Conservation (phyloP, 345 rosid species). For the Camelina sativa region DNA sequence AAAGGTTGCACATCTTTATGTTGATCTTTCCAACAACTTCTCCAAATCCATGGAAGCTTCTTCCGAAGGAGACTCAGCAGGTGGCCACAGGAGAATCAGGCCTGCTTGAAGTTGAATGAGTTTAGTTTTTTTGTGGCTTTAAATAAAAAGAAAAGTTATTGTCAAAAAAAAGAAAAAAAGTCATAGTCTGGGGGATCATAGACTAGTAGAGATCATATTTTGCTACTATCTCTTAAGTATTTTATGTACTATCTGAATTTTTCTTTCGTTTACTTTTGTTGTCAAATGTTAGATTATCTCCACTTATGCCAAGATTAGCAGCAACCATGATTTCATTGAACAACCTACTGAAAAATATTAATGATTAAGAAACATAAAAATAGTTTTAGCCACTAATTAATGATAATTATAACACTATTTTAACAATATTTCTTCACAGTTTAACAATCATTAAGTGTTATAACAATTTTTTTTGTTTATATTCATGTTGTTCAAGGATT, state of each 20-base stretch:
- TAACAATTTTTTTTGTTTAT: no score
- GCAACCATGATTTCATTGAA: no score
- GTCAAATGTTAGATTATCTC: not conserved
- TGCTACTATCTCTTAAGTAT: not conserved
- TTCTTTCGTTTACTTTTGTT: not conserved
- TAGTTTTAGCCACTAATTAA: no score
- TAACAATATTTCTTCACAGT: no score
- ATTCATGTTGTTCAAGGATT: no score
- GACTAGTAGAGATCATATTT: not conserved
- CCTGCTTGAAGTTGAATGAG: constrained; percentile 43
- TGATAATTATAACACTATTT: no score
- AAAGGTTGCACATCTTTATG: constrained; percentile 70
- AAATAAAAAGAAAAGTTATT: not conserved
- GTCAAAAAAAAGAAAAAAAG: not conserved
- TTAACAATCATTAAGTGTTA: no score
- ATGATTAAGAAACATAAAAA: no score
- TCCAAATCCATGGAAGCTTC: constrained; percentile 64
- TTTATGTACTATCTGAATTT: not conserved
- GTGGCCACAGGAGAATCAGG: constrained; percentile 61
- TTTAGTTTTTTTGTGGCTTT: not conserved
- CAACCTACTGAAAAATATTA: no score
- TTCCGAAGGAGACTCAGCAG: constrained; percentile 69
- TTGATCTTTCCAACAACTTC: constrained; percentile 70
- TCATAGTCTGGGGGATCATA: not conserved
- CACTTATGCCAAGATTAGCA: no score